phyloP scores from a whole-genome alignment of 1,284 basidiomycete genomes.

The Calocybe gambosa region DNA sequence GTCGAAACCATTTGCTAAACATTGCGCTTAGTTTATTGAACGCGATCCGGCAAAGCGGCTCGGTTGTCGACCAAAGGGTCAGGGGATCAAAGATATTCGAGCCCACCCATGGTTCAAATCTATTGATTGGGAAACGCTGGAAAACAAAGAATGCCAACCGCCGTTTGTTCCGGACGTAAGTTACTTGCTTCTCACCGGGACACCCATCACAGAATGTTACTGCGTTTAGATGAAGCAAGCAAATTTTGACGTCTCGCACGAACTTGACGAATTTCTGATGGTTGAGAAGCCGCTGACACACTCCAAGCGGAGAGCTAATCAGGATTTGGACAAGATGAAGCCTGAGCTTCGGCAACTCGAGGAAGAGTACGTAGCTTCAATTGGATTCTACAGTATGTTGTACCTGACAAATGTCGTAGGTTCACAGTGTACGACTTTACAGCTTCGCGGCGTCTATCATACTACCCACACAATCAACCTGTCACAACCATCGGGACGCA shows the following conservation, averaged over 20 bases:
- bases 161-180: constrained; percentile 90
- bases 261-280: constrained; percentile 93
- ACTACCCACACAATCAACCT: constrained; percentile 75
- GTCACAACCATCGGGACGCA: constrained; percentile 43
- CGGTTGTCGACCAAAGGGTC: constrained; percentile 68
- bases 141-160: constrained; percentile 71
- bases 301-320: constrained; percentile 81
- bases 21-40: constrained; percentile 66
- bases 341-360: constrained; percentile 90
- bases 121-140: constrained; percentile 78
- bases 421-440: constrained; percentile 77
- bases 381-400: background rate
- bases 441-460: constrained; percentile 59
- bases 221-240: constrained; percentile 75
- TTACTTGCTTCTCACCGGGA: constrained; percentile 17
- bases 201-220: constrained; percentile 3
- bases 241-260: constrained; percentile 96
- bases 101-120: constrained; percentile 81
- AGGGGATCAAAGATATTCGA: constrained; percentile 71
- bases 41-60: constrained; percentile 76
- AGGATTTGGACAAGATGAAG: constrained; percentile 80
- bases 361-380: constrained; percentile 66
- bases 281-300: constrained; percentile 97
- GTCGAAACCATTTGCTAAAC: constrained; percentile 10
- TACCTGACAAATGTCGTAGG: constrained; percentile 28